A percentile compares a stretch with the other conserved stretches of the same genome.
phyloP scores from a whole-genome alignment of 208 protist genomes.

The Acanthamoeba castellanii region DNA sequence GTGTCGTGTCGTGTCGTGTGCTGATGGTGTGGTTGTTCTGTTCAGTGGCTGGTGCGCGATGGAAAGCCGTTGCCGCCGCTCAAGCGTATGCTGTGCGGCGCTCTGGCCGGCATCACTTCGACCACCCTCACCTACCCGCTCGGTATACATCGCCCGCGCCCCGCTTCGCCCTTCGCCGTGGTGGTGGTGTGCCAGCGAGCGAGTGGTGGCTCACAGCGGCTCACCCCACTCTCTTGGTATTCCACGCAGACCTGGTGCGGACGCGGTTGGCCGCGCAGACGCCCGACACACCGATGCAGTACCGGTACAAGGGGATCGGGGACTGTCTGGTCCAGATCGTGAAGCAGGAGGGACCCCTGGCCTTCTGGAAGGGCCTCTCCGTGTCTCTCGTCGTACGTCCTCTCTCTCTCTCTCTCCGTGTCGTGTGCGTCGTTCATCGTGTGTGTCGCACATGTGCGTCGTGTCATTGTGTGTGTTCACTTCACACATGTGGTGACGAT shows the following conservation, averaged over 20 bases:
- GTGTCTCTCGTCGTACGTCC: slow-evolving; percentile 22
- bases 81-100: slow-evolving; percentile 46
- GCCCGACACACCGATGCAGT: neutral
- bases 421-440: no score
- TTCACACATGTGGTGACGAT: no score
- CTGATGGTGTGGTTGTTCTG: neutral
- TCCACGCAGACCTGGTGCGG: neutral
- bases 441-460: no score
- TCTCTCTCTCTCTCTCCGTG: neutral
- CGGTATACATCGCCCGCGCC: no score
- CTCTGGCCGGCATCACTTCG: neutral
- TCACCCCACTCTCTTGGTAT: no score
- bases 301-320: neutral
- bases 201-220: no score
- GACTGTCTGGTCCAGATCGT: neutral
- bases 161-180: no score
- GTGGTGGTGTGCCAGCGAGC: no score
- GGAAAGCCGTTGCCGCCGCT: slow-evolving; percentile 9
- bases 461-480: no score
- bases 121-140: slow-evolving; percentile 32
- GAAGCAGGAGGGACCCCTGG: neutral
- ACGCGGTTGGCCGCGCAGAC: slow-evolving; percentile 22
- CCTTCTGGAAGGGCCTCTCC: slow-evolving; percentile 34
- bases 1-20: neutral
- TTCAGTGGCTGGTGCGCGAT: slow-evolving; percentile 19